These are phyloP conservation scores for Craterostigma plantagineum DNA, from an alignment of 257 asterid genomes.

Conservation along the genomic window DNA sequence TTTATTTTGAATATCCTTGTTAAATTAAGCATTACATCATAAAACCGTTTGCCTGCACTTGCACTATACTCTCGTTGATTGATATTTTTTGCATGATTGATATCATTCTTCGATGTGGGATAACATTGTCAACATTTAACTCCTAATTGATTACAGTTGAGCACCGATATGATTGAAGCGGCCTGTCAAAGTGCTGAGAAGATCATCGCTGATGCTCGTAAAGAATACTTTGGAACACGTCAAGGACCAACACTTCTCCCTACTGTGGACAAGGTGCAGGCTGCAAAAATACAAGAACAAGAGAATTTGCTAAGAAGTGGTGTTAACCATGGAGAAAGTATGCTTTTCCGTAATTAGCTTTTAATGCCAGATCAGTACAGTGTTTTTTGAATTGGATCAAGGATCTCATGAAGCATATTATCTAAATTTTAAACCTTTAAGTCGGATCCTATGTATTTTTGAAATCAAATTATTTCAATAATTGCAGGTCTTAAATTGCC, in stretches of 20 bases:
- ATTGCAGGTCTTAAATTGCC: conserved; percentile 61
- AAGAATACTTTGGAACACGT: conserved; percentile 71
- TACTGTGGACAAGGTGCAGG: conserved; percentile 90
- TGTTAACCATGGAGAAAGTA: conserved; percentile 95
- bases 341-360: conserved; percentile 8
- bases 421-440: too few species aligned
- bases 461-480: not conserved
- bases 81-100: conserved; percentile 1
- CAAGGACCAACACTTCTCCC: conserved; percentile 89
- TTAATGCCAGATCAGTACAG: not conserved
- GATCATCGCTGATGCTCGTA: conserved; percentile 84
- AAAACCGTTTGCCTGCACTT: too few species aligned
- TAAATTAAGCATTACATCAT: too few species aligned
- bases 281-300: conserved; percentile 95
- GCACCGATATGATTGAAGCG: conserved; percentile 80
- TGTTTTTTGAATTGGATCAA: too few species aligned
- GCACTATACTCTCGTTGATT: too few species aligned
- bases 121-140: conserved; percentile 2
- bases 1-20: too few species aligned
- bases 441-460: not conserved
- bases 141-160: conserved; percentile 28
- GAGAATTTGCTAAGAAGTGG: conserved; percentile 82
- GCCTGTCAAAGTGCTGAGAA: conserved; percentile 98
- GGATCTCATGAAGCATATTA: too few species aligned
- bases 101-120: not conserved